Conservation (phyloP, 495 filamentous ascomycete species). For the Immersiella caudata region DNA sequence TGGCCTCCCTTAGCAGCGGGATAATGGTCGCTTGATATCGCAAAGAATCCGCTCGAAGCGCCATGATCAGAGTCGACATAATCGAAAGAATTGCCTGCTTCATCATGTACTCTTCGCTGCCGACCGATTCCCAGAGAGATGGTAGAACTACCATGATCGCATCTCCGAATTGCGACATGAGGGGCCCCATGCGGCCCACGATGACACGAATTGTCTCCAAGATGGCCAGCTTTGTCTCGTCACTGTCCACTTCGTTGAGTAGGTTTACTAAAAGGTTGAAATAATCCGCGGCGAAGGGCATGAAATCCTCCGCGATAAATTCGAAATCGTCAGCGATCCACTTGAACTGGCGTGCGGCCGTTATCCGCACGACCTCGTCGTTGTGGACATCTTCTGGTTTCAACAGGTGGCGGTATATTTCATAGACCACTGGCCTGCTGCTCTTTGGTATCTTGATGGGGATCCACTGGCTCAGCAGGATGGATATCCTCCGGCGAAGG, state of each 20-base stretch:
- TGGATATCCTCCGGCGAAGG: constrained; percentile 83
- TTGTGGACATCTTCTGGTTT: constrained; percentile 75
- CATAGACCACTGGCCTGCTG: constrained; percentile 74
- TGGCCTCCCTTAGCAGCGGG: constrained; percentile 75
- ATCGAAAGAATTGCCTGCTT: constrained; percentile 90
- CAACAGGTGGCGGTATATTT: constrained; percentile 87
- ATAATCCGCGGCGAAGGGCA: constrained; percentile 71
- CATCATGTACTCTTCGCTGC: constrained; percentile 76
- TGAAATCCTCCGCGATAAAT: constrained; percentile 70
- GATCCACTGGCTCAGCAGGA: constrained; percentile 89
- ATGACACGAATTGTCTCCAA: constrained; percentile 78
- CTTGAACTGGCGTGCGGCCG: constrained; percentile 82
- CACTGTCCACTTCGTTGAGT: constrained; percentile 75
- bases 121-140: constrained; percentile 78
- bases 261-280: constrained; percentile 72
- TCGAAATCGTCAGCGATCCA: constrained; percentile 78
- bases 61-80: constrained; percentile 72
- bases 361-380: constrained; percentile 89
- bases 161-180: constrained; percentile 75
- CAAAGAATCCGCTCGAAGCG: constrained; percentile 73
- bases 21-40: constrained; percentile 74
- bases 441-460: constrained; percentile 66
- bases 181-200: constrained; percentile 77
- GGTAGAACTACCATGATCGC: constrained; percentile 79
- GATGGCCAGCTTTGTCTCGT: constrained; percentile 85